These are phyloP conservation scores for Chaetomidium leptoderma DNA, from an alignment of 495 filamentous ascomycete species.

Conservation along the genomic window DNA sequence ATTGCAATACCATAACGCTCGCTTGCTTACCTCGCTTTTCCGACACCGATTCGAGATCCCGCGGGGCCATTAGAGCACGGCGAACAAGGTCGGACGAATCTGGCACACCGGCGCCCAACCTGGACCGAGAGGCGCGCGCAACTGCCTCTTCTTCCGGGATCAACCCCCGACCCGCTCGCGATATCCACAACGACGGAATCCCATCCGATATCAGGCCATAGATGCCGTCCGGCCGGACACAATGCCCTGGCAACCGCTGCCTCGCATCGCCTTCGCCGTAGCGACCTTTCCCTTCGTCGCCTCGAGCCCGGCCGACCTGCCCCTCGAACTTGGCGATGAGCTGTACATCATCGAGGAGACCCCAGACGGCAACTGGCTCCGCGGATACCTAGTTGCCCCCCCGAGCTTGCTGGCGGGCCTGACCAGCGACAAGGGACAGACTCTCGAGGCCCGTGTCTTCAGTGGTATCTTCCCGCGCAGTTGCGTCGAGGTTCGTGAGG, in stretches of 20 bases:
- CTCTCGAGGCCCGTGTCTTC: slow-evolving; percentile 91
- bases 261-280: slow-evolving; percentile 95
- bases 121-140: background rate
- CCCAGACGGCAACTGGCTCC: slow-evolving; percentile 78
- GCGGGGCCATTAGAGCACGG: background rate
- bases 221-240: slow-evolving; percentile 32
- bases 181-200: slow-evolving; percentile 4
- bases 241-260: slow-evolving; percentile 97
- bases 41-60: no score
- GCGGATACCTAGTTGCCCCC: slow-evolving; percentile 91
- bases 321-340: slow-evolving; percentile 94
- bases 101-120: background rate
- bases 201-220: slow-evolving; percentile 9
- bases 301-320: slow-evolving; percentile 83
- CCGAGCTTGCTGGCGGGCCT: slow-evolving; percentile 88
- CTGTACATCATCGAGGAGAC: slow-evolving; percentile 98
- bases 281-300: slow-evolving; percentile 89
- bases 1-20: slow-evolving; percentile 3
- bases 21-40: background rate
- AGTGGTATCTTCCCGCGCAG: slow-evolving; percentile 92
- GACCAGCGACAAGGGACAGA: slow-evolving; percentile 87
- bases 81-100: background rate
- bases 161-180: background rate
- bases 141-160: background rate
- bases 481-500: slow-evolving; percentile 78